These are phyloP conservation scores for Psophocarpus tetragonolobus DNA, from an alignment of 306 rosid genomes.

Conservation along the genomic window DNA sequence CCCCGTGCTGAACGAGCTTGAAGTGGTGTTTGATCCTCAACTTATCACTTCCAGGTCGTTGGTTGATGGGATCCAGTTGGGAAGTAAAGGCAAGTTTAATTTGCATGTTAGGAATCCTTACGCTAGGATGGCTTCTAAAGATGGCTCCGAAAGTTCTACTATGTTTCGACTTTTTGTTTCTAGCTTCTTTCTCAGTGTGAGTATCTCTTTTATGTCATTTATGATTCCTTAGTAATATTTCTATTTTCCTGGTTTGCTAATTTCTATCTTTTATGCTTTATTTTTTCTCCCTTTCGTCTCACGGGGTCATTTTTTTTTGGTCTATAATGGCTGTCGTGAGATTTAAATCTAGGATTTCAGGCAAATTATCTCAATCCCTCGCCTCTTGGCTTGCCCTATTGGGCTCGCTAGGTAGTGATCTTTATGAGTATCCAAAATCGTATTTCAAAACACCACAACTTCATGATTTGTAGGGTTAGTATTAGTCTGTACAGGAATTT, in stretches of 20 bases:
- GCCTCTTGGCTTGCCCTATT: too few relatives aligned
- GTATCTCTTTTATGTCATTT: constrained; percentile 33
- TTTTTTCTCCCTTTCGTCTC: background rate
- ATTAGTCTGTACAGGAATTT: background rate
- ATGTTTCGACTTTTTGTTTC: constrained; percentile 72
- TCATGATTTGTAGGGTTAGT: background rate
- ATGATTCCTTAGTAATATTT: constrained; percentile 6
- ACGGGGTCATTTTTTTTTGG: too few relatives aligned
- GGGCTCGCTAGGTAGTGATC: background rate
- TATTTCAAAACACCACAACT: background rate
- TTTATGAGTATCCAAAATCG: background rate
- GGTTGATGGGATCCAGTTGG: constrained; percentile 70
- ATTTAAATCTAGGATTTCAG: too few relatives aligned
- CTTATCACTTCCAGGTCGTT: constrained; percentile 70
- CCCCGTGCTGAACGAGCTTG: constrained; percentile 50
- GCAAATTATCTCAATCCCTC: too few relatives aligned
- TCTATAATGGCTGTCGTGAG: too few relatives aligned
- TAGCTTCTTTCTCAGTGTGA: constrained; percentile 83
- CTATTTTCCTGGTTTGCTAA: background rate
- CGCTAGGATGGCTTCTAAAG: constrained; percentile 77
- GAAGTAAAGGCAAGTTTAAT: constrained; percentile 60
- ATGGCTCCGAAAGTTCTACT: constrained; percentile 57
- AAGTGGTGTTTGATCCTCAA: constrained; percentile 73
- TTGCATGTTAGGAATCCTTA: constrained; percentile 67
- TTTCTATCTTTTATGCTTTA: background rate